Conservation (phyloP, 768 basidiomycete species). For the Coprinopsis sp. region DNA sequence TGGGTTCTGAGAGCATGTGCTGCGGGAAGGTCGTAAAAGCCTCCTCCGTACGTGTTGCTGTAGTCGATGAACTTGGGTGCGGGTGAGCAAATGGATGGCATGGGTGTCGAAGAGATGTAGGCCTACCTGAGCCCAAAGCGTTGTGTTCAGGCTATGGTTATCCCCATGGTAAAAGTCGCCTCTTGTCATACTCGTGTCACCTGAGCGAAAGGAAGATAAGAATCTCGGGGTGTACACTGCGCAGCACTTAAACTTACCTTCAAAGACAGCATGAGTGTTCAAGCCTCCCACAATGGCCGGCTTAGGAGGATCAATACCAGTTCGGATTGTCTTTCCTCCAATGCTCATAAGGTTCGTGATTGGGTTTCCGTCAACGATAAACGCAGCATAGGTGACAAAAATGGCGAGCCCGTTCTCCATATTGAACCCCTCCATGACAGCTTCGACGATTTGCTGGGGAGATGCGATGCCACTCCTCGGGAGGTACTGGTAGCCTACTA, state of each 20-base stretch:
- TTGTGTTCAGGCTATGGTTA: slow-evolving; percentile 20
- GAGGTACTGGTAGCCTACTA: too few relatives aligned
- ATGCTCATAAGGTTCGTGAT: slow-evolving; percentile 17
- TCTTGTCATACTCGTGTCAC: not conserved
- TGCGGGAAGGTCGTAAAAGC: slow-evolving; percentile 18
- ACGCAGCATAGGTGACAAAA: slow-evolving; percentile 15
- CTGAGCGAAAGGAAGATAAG: not conserved
- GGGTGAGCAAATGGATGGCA: not conserved
- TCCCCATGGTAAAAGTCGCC: slow-evolving; percentile 17
- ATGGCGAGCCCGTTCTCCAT: slow-evolving; percentile 13
- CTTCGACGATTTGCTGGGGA: too few relatives aligned
- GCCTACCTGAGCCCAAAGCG: slow-evolving; percentile 15
- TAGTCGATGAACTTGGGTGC: slow-evolving; percentile 12
- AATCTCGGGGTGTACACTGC: not conserved
- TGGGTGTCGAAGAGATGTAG: not conserved
- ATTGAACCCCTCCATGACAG: too few relatives aligned
- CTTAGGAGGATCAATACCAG: slow-evolving; percentile 14
- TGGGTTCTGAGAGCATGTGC: slow-evolving; percentile 14
- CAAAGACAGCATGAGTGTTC: slow-evolving; percentile 17
- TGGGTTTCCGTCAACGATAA: slow-evolving; percentile 17
- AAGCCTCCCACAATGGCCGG: slow-evolving; percentile 20
- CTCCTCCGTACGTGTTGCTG: slow-evolving; percentile 18
- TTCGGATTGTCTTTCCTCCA: slow-evolving; percentile 14
- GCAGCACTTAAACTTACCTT: slow-evolving; percentile 15
- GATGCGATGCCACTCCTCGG: too few relatives aligned